These are phyloP conservation scores for Fagopyrum homotropicum DNA, from an alignment of 148 eudicot genomes.

Conservation along the genomic window DNA sequence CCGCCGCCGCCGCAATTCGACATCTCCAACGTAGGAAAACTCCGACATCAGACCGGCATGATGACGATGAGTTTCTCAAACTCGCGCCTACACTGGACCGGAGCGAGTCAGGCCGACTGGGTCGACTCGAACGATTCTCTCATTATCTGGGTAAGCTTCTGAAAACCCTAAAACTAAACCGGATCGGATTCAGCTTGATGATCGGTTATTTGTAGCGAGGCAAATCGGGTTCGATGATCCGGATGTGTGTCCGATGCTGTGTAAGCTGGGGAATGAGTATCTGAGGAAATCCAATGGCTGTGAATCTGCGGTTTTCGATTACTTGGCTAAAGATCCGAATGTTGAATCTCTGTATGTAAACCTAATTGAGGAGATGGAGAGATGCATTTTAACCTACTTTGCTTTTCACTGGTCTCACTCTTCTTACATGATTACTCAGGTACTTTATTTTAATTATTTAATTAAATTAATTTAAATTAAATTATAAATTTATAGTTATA, in stretches of 20 bases:
- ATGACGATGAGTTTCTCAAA: neutral
- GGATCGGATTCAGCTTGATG: neutral
- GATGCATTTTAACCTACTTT: conserved; percentile 72
- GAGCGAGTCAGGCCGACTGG: conserved; percentile 51
- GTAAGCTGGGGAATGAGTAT: conserved; percentile 58
- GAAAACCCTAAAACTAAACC: too few relatives aligned
- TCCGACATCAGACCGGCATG: neutral
- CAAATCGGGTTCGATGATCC: conserved; percentile 74
- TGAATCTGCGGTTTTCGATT: conserved; percentile 49
- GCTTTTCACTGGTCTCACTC: conserved; percentile 74
- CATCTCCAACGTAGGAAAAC: neutral
- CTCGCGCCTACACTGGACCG: conserved; percentile 38
- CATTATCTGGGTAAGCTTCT: conserved; percentile 65
- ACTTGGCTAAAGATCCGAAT: conserved; percentile 35
- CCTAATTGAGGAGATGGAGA: conserved; percentile 74
- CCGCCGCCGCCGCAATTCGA: neutral
- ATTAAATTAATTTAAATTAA: too few relatives aligned
- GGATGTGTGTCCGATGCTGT: conserved; percentile 49
- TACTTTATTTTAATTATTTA: conserved; percentile 6
- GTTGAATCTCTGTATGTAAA: conserved; percentile 49
- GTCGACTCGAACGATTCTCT: conserved; percentile 69
- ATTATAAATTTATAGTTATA: too few relatives aligned
- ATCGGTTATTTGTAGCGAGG: conserved; percentile 43
- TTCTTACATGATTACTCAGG: conserved; percentile 59
- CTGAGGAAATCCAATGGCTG: conserved; percentile 43